phyloP scores from a whole-genome alignment of 2,329 filamentous ascomycete species.

The Dothistroma septosporum region DNA sequence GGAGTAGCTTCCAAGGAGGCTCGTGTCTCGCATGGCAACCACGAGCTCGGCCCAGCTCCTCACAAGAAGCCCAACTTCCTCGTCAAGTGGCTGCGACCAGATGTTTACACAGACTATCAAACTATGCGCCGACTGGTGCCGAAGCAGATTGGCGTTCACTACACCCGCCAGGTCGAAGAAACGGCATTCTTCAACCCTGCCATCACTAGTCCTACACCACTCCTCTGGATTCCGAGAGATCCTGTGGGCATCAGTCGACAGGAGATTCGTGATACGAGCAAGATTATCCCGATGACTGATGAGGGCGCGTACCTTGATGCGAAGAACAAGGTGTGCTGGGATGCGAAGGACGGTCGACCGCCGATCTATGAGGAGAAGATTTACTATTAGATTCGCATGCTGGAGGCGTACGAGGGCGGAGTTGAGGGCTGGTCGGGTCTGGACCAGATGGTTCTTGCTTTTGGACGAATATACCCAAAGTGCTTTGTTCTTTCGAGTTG shows the following conservation, averaged over 20 bases:
- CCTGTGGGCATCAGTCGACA: conserved; percentile 68
- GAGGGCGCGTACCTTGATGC: conserved; percentile 68
- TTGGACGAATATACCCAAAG: not conserved
- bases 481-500: not conserved
- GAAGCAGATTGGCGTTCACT: conserved; percentile 53
- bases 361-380: conserved; percentile 58
- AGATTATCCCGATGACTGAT: conserved; percentile 74
- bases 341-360: conserved; percentile 52
- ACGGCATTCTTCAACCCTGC: conserved; percentile 73
- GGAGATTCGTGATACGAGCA: conserved; percentile 68
- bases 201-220: conserved; percentile 57
- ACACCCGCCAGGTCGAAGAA: conserved; percentile 57
- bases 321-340: conserved; percentile 63
- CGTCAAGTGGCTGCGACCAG: conserved; percentile 69
- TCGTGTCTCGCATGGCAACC: conserved; percentile 22
- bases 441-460: not conserved
- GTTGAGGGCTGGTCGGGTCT: not conserved
- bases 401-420: not conserved
- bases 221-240: conserved; percentile 84
- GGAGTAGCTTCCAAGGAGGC: conserved; percentile 27
- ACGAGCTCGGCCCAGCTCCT: conserved; percentile 31
- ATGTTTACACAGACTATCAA: conserved; percentile 69
- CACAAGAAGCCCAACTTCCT: conserved; percentile 56
- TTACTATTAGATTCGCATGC: conserved; percentile 41
- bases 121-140: conserved; percentile 68